phyloP scores from a whole-genome alignment of 306 rosid genomes.

The Comarum palustre region DNA sequence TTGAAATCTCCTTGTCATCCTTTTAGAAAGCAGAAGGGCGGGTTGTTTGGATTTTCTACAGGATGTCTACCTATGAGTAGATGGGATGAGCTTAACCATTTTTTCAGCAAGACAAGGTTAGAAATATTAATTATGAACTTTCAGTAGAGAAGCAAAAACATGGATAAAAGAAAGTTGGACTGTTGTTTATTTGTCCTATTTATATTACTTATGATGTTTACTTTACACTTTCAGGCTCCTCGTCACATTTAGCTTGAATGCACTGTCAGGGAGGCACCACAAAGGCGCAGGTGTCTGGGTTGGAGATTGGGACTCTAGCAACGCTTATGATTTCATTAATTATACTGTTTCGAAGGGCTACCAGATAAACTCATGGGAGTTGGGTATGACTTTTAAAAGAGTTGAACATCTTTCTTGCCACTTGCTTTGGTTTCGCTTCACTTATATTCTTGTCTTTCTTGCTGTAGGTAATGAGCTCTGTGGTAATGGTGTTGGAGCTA shows the following conservation, averaged over 20 bases:
- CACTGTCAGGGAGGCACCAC: slow-evolving; percentile 73
- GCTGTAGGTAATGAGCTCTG: slow-evolving; percentile 81
- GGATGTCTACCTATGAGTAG: slow-evolving; percentile 86
- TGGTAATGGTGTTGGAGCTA: slow-evolving; percentile 79
- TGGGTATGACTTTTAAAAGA: slow-evolving; percentile 48
- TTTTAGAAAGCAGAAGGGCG: slow-evolving; percentile 61
- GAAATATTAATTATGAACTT: slow-evolving; percentile 19
- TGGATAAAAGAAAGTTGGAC: neutral
- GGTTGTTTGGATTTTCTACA: slow-evolving; percentile 80
- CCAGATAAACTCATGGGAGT: slow-evolving; percentile 85
- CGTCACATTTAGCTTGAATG: slow-evolving; percentile 88
- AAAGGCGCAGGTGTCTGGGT: slow-evolving; percentile 47
- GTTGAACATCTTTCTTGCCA: slow-evolving; percentile 18
- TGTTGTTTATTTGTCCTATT: neutral
- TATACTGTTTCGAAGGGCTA: slow-evolving; percentile 74
- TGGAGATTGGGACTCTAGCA: slow-evolving; percentile 81
- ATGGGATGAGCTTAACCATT: slow-evolving; percentile 89
- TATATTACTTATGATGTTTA: slow-evolving; percentile 5
- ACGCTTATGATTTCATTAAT: slow-evolving; percentile 58
- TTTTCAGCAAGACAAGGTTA: slow-evolving; percentile 77
- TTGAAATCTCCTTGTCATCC: slow-evolving; percentile 69
- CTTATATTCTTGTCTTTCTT: slow-evolving; percentile 25
- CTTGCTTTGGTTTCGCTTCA: slow-evolving; percentile 18
- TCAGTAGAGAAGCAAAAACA: neutral
- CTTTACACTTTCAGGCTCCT: slow-evolving; percentile 53